Evolutionary conservation across 1,139 yeast species (phyloP).

Genomic region (Geotrichum klebahnii): DNA sequence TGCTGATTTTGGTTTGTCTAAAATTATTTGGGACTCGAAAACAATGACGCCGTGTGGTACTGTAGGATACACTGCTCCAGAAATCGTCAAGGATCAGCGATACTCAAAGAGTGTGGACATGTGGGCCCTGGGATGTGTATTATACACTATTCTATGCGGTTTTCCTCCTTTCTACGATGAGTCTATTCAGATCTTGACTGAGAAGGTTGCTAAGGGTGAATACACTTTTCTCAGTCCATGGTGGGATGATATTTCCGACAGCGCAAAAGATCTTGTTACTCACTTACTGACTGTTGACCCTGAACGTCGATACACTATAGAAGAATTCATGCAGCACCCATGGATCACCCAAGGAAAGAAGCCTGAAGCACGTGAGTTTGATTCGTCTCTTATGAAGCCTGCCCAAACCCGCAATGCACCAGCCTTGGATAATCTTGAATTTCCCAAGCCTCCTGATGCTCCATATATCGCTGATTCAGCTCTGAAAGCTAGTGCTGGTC

Average conservation of each 20-base stretch:
- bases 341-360: slow-evolving; percentile 54
- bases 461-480: too few species aligned
- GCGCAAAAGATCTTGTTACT: slow-evolving; percentile 76
- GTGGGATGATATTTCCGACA: slow-evolving; percentile 90
- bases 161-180: slow-evolving; percentile 97
- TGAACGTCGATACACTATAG: slow-evolving; percentile 65
- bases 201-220: slow-evolving; percentile 78
- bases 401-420: background rate
- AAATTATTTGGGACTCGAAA: slow-evolving; percentile 63
- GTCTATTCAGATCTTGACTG: slow-evolving; percentile 69
- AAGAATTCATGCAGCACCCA: slow-evolving; percentile 76
- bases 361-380: slow-evolving; percentile 23
- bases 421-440: background rate
- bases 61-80: slow-evolving; percentile 91
- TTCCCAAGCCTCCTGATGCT: too few species aligned
- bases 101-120: slow-evolving; percentile 90
- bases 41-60: slow-evolving; percentile 89
- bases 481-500: too few species aligned
- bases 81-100: slow-evolving; percentile 78
- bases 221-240: slow-evolving; percentile 82
- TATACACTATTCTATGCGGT: slow-evolving; percentile 86
- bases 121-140: slow-evolving; percentile 94
- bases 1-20: slow-evolving; percentile 92
- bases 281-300: slow-evolving; percentile 82
- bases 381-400: slow-evolving; percentile 13